Base-by-base conservation (phyloP, 306 rosid species). In the Canavalia gladiata region DNA sequence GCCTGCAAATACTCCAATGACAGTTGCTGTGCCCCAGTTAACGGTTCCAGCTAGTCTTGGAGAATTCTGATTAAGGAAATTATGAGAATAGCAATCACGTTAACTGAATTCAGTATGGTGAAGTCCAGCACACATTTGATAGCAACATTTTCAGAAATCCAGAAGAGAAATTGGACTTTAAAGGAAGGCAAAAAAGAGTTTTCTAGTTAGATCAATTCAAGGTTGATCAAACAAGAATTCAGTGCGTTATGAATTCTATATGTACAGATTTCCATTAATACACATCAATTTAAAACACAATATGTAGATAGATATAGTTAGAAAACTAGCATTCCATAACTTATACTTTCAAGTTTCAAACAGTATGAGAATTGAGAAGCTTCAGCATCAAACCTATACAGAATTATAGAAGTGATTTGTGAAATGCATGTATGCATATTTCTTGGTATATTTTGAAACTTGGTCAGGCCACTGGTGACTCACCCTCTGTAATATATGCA, bases 21-120 rank as follows among this genome's bases (percentile, higher is more conserved):
- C 92, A 60, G 98, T 95, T 30, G 98, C 89, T 50, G 98, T 83
- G 75, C 97, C 97, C 99, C 98, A 85, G 74, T 89, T 93, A 78
- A 90, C 97, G 9, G 86, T 90, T 78, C 99, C 97, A 28, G 92
- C 83, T 83, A 90, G 63, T 74, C 68, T 93, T 66, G 86, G 77
- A 83, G 92, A 57, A 86, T 67, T 71, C 99, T 95, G 66, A 41
- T 87, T 54, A 82, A 76, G 55, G 39, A 69, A 28, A 78, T 65
- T 8, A 68, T 35, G 56, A 81, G 76, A 43, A 81, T 4, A 75
- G 54, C 34, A 72, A 55, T 29, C 8, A 28, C 76, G 25, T 8
- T 25, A 59, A 51, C 51, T 8, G 29, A 80, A 49, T 34, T 52
- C 72, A 34, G 70, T 51, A 42, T 18, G 46, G 7, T 68, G 8